Base-by-base conservation (phyloP, 345 rosid genomes). In the Rhodomyrtus tomentosa region DNA sequence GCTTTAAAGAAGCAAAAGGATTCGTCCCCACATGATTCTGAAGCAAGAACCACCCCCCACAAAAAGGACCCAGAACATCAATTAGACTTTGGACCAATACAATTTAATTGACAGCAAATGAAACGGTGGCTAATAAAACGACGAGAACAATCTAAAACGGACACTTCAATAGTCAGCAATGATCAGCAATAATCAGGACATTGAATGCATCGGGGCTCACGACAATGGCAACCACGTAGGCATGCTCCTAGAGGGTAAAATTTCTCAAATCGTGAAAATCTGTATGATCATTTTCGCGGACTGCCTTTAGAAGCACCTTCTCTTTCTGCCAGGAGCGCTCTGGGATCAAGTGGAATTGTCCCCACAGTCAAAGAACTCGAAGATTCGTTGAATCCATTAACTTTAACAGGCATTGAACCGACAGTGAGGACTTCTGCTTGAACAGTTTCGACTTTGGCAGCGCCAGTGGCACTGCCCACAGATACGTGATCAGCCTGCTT, bases 341-440 rank as follows among this genome's bases (percentile, higher is more conserved):
- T 89, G n/a, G 94, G 89, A 83, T 94, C 92, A 55, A 92, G 94
- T 24, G 93, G 92, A 87, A 96, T 91, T 10, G 92, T 90, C 58
- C 98, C 99, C 40, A 95, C 90, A 2, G 89, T 93, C 82, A 92
- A 82, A 52, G 84, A 53, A 79, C 89, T 86, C 21, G 93, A 83
- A 72, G 94, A 84, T 81, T 87, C 94, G 4, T 89, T 54, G 85
- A 86, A 89, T 22, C 94, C 93, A 3, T 90, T 91, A 14, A 96
- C 95, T 85, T 96, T 93, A 55, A 96, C 87, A 12, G 95, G 93
- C 90, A 93, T 83, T 52, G 96, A 92, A 83, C 98, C 97, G 13
- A 93, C 92, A 5, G 93, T 95, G 76, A 93, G 90, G 50, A 89
- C 87, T 68, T 84, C 91, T 55, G 56, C 10, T 55, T 55, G 87